These are phyloP conservation scores for Suillus spraguei DNA, from an alignment of 768 basidiomycete genomes.

Conservation along the genomic window DNA sequence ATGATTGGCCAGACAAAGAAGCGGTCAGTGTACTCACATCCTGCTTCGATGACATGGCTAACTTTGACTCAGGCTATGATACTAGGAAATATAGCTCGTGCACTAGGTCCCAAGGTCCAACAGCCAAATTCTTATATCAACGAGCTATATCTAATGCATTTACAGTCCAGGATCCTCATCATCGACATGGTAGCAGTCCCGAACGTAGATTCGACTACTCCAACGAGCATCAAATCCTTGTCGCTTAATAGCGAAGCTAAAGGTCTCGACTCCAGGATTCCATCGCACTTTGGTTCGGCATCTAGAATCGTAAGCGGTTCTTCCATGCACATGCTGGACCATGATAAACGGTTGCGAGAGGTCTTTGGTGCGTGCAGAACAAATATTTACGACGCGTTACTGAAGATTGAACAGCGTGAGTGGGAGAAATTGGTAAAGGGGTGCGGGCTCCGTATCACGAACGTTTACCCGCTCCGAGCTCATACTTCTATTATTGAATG, in stretches of 20 bases:
- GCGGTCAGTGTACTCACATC: background rate
- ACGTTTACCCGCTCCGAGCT: constrained; percentile 7
- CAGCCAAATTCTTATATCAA: background rate
- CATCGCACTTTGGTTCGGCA: constrained; percentile 9
- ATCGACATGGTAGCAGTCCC: constrained; percentile 8
- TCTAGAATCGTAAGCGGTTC: constrained; percentile 1
- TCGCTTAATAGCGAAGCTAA: background rate
- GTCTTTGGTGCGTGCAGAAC: constrained; percentile 4
- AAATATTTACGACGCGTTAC: background rate
- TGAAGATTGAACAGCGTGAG: background rate
- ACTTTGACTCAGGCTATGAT: background rate
- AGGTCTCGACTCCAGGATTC: background rate
- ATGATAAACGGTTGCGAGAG: constrained; percentile 6
- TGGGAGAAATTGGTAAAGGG: constrained; percentile 6
- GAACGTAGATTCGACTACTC: background rate
- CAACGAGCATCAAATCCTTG: background rate
- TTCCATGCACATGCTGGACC: constrained; percentile 9
- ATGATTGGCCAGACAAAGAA: constrained; percentile 20
- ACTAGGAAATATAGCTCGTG: background rate
- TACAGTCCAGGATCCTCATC: constrained; percentile 10
- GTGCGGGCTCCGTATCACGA: constrained; percentile 7
- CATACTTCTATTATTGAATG: constrained; percentile 11
- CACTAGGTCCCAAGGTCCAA: background rate
- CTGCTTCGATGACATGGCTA: background rate
- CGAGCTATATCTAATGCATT: background rate